Evolutionary conservation across 306 rosid species (phyloP), one percentile per base, ranked within the genome.

Genomic region (Sindora glabra): DNA sequence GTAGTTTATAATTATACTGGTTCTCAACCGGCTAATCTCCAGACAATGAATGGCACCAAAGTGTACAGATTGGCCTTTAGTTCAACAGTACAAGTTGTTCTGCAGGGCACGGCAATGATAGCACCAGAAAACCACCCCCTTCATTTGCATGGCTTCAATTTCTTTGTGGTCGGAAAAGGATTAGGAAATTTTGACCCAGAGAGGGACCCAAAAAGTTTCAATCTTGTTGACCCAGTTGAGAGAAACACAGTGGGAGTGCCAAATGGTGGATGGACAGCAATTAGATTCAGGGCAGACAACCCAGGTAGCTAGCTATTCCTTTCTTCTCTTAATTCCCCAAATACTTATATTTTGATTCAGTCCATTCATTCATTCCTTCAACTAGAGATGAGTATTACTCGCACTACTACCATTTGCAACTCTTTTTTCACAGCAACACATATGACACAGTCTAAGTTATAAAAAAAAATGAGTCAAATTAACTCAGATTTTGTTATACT

Each of bases 221-320:
- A 85, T 61, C 89, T 82, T 34, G 69, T 79, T 66, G 89, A 88
- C 48, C 96, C 96, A 6, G 80, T 79, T 49, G 89, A 82, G 71
- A 82, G 89, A 71, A 88, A 82, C 81, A 88, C 94, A 11, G 13
- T 85, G 4, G 76, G 82, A 14, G 76, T 80, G 8, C 87, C 96
- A 29, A 78, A 77, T 65, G 83, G 30, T 38, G 94, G 96, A 56
- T 84, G 96, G 96, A 32, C 67, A 10, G 92, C 94, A 21, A 84
- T 88, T 52, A 82, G 94, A 75, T 88, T 88, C 83, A 76, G 54
- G 54, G 96, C 94, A 63, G 72, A 85, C 57, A 82, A 82, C 57
- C 96, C 88, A 67, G 96, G 96, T 88, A 69, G 12, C 9, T 50
- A 14, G 7, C 18, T 44, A 10, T 7, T 4, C 13, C 2, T 17